A percentile compares a stretch with the other conserved stretches of the same genome.
These are phyloP conservation scores for Cladosporium austrohemisphaericum DNA, from an alignment of 2,329 filamentous ascomycete species.

Conservation along the genomic window DNA sequence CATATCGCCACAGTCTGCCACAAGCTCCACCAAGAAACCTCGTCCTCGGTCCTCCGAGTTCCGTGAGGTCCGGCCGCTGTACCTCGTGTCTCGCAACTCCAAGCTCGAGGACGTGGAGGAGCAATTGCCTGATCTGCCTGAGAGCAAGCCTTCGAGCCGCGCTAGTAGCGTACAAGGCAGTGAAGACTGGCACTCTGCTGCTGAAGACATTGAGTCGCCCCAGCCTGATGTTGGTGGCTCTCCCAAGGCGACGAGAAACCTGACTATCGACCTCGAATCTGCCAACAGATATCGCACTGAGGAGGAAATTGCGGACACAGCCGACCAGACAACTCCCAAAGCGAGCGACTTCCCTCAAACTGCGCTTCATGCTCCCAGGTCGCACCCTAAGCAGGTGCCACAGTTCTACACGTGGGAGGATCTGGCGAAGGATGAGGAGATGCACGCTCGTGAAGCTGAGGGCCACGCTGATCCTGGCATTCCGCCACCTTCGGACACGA, in stretches of 20 bases:
- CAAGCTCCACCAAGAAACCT: constrained; percentile 13
- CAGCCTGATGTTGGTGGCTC: constrained; percentile 9
- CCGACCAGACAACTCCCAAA: constrained; percentile 63
- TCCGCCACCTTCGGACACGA: background rate
- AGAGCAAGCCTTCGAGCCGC: constrained; percentile 42
- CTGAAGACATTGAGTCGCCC: constrained; percentile 31
- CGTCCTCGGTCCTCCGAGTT: constrained; percentile 22
- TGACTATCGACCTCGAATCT: constrained; percentile 26
- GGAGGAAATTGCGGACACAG: constrained; percentile 55
- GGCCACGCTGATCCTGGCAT: background rate
- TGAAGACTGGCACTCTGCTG: constrained; percentile 45
- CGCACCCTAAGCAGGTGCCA: constrained; percentile 25
- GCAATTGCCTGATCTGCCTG: constrained; percentile 51
- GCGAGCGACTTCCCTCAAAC: constrained; percentile 48
- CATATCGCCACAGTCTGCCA: constrained; percentile 17
- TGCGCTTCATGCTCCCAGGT: constrained; percentile 7
- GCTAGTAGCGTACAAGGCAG: constrained; percentile 37
- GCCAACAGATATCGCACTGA: constrained; percentile 21
- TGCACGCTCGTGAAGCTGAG: constrained; percentile 10
- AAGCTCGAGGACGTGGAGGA: constrained; percentile 44
- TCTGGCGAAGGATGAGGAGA: constrained; percentile 27
- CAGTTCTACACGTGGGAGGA: constrained; percentile 39
- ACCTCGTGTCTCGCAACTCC: constrained; percentile 67
- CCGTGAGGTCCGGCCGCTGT: constrained; percentile 72
- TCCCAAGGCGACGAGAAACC: constrained; percentile 8